Conservation (phyloP, 176 grass and related monocot species). For the Avena eriantha region DNA sequence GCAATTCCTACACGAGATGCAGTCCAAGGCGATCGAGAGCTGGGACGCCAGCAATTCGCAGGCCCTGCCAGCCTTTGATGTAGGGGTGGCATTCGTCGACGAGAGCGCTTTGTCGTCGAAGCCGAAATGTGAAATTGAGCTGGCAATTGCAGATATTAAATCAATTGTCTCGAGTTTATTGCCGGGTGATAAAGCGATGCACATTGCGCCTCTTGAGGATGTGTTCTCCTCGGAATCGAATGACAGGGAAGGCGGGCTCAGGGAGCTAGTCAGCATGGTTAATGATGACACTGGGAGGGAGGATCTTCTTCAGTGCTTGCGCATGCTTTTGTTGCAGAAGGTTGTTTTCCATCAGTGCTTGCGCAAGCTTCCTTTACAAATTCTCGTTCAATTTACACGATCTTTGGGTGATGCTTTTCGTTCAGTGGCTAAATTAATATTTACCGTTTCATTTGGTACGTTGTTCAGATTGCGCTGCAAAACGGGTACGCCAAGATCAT, state of each 20-base stretch:
- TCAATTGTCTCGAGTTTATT: slow-evolving; percentile 54
- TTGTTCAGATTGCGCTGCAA: slow-evolving; percentile 66
- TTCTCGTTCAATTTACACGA: not conserved
- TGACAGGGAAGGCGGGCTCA: slow-evolving; percentile 41
- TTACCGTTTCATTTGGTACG: slow-evolving; percentile 38
- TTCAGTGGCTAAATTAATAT: not conserved
- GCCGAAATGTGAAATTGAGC: slow-evolving; percentile 34
- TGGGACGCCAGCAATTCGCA: slow-evolving; percentile 91
- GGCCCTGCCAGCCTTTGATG: slow-evolving; percentile 65
- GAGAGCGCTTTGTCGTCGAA: slow-evolving; percentile 48
- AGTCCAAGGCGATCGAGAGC: slow-evolving; percentile 66
- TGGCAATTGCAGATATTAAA: slow-evolving; percentile 52
- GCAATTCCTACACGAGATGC: slow-evolving; percentile 92
- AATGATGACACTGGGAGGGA: slow-evolving; percentile 81
- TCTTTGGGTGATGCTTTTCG: not conserved
- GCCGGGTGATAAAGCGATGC: slow-evolving; percentile 53
- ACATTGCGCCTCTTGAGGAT: slow-evolving; percentile 56
- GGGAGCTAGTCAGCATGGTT: slow-evolving; percentile 53
- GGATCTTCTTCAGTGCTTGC: slow-evolving; percentile 67
- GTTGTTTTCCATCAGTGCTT: slow-evolving; percentile 49
- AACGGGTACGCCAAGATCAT: slow-evolving; percentile 85
- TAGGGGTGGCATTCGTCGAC: slow-evolving; percentile 78
- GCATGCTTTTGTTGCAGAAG: slow-evolving; percentile 80
- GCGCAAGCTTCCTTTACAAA: slow-evolving; percentile 43
- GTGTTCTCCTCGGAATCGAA: slow-evolving; percentile 51